Evolutionary conservation across 2,329 filamentous ascomycete genomes (phyloP), one percentile per base, ranked within the genome.

Genomic region (Botrytis hyacinthi): DNA sequence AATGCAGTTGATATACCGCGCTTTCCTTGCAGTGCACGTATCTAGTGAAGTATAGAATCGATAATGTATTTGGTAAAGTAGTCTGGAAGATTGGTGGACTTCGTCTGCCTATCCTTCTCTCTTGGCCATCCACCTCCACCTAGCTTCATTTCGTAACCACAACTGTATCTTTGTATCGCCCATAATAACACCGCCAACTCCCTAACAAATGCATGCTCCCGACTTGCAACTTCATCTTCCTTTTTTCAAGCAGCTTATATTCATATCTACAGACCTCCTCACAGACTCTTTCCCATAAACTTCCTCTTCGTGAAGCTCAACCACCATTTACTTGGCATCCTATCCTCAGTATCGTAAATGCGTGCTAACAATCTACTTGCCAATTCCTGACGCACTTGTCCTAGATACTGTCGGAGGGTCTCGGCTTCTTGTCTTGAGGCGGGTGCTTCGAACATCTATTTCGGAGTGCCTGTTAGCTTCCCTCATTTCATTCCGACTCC

Each of bases 271-370:
- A 60, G 8, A 59, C 20, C 35, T 8, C 32, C 26, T 74, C 86
- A 95, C 84, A 96, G 85, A 78, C 89, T 89, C 90, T 98, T 98
- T 83, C 95, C 95, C 96, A 99, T 98, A 82, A 99, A 99, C 90
- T 98, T 98, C 85, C 96, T 91, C 91, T 98, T 98, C 71, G 93
- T 93, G 83, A 98, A 99, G 87, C 96, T 98, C 82, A 99, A 84
- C 96, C 96, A 99, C 93, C 95, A 98, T 90, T 97, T 89, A 83
- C 85, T 88, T 72, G 89, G 89, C 84, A 88, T 89, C 84, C 93
- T 83, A 86, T 71, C 68, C 20, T 73, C 74, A 95, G 84, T 91
- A 72, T 92, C 91, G 82, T 97, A 99, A 77, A 99, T 91, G 78
- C 95, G 89, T 70, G 92, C 92, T 81, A 98, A 84, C 84, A 99